phyloP scores from a whole-genome alignment of 805 yeast genomes.

The Debaryomyces maramus region DNA sequence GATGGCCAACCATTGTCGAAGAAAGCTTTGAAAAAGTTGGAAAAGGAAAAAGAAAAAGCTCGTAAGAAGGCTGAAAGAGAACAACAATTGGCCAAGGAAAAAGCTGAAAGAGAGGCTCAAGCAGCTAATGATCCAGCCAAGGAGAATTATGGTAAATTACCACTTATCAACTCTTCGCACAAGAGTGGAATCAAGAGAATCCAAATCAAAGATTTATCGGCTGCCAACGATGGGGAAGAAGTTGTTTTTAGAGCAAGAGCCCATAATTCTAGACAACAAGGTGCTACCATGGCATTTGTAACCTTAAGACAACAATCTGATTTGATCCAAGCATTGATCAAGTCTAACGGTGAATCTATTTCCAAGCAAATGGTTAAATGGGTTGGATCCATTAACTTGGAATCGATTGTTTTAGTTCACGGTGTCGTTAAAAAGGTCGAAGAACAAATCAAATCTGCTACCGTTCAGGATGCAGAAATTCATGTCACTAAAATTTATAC shows the following conservation, averaged over 20 bases:
- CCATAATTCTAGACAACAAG: conserved; percentile 91
- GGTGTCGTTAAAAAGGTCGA: conserved; percentile 84
- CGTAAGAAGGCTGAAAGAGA: conserved; percentile 92
- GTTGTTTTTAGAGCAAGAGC: conserved; percentile 91
- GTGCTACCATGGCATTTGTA: conserved; percentile 89
- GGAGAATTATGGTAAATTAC: conserved; percentile 85
- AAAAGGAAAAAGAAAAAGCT: conserved; percentile 89
- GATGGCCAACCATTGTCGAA: conserved; percentile 89
- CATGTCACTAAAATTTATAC: conserved; percentile 70
- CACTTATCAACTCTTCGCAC: conserved; percentile 74
- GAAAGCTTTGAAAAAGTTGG: conserved; percentile 92
- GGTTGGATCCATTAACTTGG: conserved; percentile 83
- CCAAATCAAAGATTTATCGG: conserved; percentile 54
- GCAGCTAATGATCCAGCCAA: conserved; percentile 82
- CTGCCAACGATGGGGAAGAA: conserved; percentile 68
- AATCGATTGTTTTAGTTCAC: conserved; percentile 86
- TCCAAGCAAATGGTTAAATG: conserved; percentile 97
- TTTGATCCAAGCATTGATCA: conserved; percentile 80
- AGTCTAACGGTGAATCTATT: conserved; percentile 68
- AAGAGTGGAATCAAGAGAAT: conserved; percentile 69
- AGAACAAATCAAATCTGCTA: conserved; percentile 85
- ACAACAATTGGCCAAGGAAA: conserved; percentile 80
- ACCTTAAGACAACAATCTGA: conserved; percentile 88
- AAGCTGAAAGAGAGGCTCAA: conserved; percentile 70
- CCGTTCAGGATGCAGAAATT: conserved; percentile 88